Evolutionary conservation across 768 basidiomycete species (phyloP), one percentile per base, ranked within the genome.

Genomic region (Butyriboletus loyo): DNA sequence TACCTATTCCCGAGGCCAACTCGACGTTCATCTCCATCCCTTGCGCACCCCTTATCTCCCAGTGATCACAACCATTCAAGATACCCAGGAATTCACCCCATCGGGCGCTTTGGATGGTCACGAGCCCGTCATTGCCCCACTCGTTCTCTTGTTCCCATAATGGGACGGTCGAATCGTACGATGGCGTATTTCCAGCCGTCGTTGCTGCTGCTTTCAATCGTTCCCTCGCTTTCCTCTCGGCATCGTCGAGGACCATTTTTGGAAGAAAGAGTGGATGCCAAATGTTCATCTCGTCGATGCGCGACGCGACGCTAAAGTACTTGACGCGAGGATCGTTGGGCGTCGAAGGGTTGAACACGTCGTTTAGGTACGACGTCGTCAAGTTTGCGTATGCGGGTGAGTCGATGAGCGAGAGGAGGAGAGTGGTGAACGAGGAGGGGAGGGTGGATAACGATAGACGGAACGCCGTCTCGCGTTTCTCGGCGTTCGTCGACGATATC

Each of bases 231-330:
- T 74, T 77, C 55, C 81, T 79, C 62, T 94, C 93, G 21, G 83
- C 80, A 1, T 89, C 87, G 64, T 99, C 96, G 34, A 98, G 75
- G 28, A 99, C 87, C 73, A 95, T 79, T 72, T 98, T 97, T 0
- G 96, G 92, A 34, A 98, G 77, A 93, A 96, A 99, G 48, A 99
- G 84, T 0, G 97, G 97, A 67, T 98, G 97, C 86, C 88, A 92
- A 30, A 95, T 77, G 68, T 69, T 83, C 57, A 87, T 77, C 40
- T 74, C 70, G 17, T 76, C 72, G 49, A 83, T 75, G n/a, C 93
- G 82, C 1, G 89, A 91, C 0, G 92, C 90, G 35, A 98, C 84
- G 58, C 89, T 92, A 68, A 86, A 97, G 74, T 99, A 99, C 63
- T 89, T 91, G 50, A 98, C 92, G 36, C 75, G 73, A 1, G 87